Conservation (phyloP, 2,329 filamentous ascomycete genomes). For the Penicillium sp. region DNA sequence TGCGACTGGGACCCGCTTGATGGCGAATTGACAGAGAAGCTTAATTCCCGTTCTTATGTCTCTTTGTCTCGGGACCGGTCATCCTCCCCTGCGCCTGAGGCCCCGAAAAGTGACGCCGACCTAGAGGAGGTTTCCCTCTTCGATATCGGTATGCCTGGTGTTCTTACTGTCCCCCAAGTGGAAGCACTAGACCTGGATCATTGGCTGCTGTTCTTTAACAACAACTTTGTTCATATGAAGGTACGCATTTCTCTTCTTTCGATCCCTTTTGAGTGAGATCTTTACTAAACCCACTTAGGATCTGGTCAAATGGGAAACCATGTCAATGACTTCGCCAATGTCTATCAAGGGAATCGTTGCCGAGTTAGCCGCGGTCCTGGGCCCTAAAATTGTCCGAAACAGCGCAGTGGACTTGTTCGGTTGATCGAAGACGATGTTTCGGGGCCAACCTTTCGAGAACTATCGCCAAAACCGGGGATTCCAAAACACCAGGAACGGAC, state of each 20-base stretch:
- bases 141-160: constrained; percentile 47
- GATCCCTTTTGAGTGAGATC: neutral
- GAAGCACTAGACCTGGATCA: constrained; percentile 43
- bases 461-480: neutral
- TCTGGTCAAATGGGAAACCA: constrained; percentile 47
- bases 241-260: constrained; percentile 25
- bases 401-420: constrained; percentile 43
- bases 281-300: constrained; percentile 33
- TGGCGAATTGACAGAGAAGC: constrained; percentile 40
- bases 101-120: constrained; percentile 13
- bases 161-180: constrained; percentile 44
- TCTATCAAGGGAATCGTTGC: constrained; percentile 49
- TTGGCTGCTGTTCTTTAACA: constrained; percentile 45
- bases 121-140: constrained; percentile 47
- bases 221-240: constrained; percentile 43
- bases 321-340: constrained; percentile 42
- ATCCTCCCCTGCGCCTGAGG: constrained; percentile 8
- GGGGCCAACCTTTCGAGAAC: neutral
- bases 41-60: constrained; percentile 46
- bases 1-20: constrained; percentile 46
- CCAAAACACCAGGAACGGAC: no score
- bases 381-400: constrained; percentile 42
- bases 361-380: constrained; percentile 47
- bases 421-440: constrained; percentile 12
- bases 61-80: constrained; percentile 43